Evolutionary conservation across 495 filamentous ascomycete species (phyloP), one percentile per base, ranked within the genome.

Genomic region (Beverwykella pulmonaria): DNA sequence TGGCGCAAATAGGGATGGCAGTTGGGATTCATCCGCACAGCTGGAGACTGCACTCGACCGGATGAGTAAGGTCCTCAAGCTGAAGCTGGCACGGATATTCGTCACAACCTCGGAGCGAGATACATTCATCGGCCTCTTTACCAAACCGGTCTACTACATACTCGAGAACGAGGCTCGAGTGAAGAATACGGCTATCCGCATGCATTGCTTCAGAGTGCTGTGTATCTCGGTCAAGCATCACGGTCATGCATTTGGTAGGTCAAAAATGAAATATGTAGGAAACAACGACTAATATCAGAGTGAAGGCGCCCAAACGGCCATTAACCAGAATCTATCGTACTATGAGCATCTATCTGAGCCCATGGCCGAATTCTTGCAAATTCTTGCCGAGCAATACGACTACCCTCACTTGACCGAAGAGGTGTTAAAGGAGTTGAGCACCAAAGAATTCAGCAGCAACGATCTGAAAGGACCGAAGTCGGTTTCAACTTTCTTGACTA

Each of bases 181-280:
- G 52, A 99, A 98, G 81, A 91, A 83, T 71, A 96, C 91, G 46
- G 80, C 90, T 15, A 90, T 98, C 62, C 86, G 92, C 53, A 98
- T 98, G 95, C 91, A 97, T 78, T 86, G 90, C 36, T 98, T 97
- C 80, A 97, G 96, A 76, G 93, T 97, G 22, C 82, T 98, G 3
- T 98, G 95, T 74, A 91, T 98, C 58, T 93, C 94, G 30, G 88
- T 98, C 47, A 99, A 99, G 78, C 94, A 99, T 74, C 95, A 99
- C 76, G 94, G 95, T 2, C 94, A 99, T 76, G 94, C 88, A 63
- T 97, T 96, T 75, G 93, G 92, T 96, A 83, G 63, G 84, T 50
- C 68, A 20, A n/a, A 34, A 34, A 6, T 12, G 32, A 12, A n/a
- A 34, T 6, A 6, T 12, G 32, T 5, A 5, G 32, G 32, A 34